Percentiles rank a stretch among this genome's conserved stretches.
phyloP scores from a whole-genome alignment of 345 rosid species.

The Eucalyptus decipiens region DNA sequence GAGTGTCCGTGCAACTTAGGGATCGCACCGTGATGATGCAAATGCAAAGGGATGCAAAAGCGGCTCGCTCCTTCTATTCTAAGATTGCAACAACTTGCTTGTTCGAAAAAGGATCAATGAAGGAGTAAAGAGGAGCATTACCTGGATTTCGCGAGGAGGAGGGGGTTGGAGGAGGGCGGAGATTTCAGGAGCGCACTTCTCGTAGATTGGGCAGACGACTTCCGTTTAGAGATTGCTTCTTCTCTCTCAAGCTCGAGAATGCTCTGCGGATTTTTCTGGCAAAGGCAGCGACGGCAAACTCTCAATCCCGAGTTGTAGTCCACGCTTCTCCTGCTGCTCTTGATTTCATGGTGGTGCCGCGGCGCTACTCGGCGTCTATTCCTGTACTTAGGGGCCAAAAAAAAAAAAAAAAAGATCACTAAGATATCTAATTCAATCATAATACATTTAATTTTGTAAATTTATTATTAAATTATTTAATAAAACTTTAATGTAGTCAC shows the following conservation, averaged over 20 bases:
- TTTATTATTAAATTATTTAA: neutral
- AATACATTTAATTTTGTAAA: neutral
- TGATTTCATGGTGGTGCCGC: neutral
- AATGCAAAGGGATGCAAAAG: no score
- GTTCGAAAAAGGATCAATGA: no score
- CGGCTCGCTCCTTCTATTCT: neutral
- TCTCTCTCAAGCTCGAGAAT: no score
- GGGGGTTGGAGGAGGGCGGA: no score
- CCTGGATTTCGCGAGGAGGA: no score
- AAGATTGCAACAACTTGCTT: neutral
- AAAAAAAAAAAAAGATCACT: no score
- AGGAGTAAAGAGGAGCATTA: no score
- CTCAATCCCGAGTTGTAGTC: neutral
- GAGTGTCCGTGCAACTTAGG: no score
- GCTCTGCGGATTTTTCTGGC: no score
- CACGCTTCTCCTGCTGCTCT: neutral
- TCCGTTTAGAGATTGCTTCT: conserved; percentile 14
- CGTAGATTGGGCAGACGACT: conserved; percentile 17
- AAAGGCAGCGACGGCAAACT: neutral
- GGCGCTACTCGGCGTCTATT: neutral
- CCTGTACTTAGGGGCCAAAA: no score
- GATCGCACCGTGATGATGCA: no score
- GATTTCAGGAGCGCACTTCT: conserved; percentile 29
- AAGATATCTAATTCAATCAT: neutral
- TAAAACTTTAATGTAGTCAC: neutral